Base-by-base conservation (phyloP, 352 stramenopile genomes). In the Pythium graminicola region DNA sequence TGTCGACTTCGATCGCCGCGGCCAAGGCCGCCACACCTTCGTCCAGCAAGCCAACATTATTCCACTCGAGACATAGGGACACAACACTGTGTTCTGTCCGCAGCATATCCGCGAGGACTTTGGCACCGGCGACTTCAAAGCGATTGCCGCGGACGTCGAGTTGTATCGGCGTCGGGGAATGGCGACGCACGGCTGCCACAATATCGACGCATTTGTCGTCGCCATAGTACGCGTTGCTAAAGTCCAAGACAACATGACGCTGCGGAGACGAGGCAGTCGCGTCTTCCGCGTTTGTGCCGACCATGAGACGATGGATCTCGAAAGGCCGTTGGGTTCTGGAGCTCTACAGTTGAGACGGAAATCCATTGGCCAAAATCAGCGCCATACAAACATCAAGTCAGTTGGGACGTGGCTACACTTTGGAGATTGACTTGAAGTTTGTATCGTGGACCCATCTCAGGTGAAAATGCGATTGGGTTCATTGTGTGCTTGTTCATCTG, bases 1-100 rank as follows among this genome's bases (percentile, higher is more conserved):
- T 72, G 50, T 94, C 82, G 9, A 82, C 60, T 53, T 85, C 73
- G 3, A 92, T 57, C 7, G 81, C 79, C 4, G 44, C 44, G 7
- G 80, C 75, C 9, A 93, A 60, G 28, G 79, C 79, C 36, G 77
- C 70, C 11, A 93, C 57, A 1, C 80, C 81, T 26, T 88, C 70
- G 49, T 89, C 75, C 35, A 90, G 52, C 24, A 91, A 42, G n/a
- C 81, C 83, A 6, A 89, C 60, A 50, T 87, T 91, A 56, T 93
- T 93, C 81, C 81, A 92, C 61, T 93, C 79, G 43, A 93, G 59
- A 38, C 68, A 76, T 23, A 93, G 67, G n/a, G 67, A 65, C 19
- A 78, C 67, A 16, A 89, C 51, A 16, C 67, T 70, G 44, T 88
- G 79, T 2, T 75, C 70, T 0, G 52, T 64, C 0, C 72, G 68